Percentiles rank a stretch among this genome's conserved stretches.
phyloP scores from a whole-genome alignment of 78 protist genomes.

The Cavenderia fasciculata region DNA sequence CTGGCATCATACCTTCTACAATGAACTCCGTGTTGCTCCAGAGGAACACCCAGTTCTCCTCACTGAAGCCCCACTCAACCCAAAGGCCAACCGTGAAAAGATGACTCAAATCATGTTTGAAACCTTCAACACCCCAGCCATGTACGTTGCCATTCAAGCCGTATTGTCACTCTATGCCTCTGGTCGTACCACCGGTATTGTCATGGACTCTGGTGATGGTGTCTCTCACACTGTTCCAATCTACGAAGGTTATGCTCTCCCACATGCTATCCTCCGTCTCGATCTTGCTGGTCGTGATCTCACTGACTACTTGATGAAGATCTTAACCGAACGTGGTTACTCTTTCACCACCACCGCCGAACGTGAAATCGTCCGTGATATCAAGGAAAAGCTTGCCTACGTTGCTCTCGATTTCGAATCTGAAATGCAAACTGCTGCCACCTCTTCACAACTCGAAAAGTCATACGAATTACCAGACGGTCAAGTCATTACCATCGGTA shows the following conservation, averaged over 20 bases:
- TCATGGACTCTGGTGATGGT: constrained; percentile 96
- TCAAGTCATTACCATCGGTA: constrained; percentile 79
- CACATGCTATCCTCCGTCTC: constrained; percentile 88
- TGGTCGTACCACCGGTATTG: constrained; percentile 96
- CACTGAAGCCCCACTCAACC: constrained; percentile 92
- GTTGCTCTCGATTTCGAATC: constrained; percentile 30
- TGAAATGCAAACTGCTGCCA: constrained; percentile 82
- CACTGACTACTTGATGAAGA: constrained; percentile 91
- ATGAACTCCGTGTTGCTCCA: constrained; percentile 95
- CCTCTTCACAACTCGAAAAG: constrained; percentile 58
- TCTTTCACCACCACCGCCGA: constrained; percentile 54
- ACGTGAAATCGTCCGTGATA: constrained; percentile 54
- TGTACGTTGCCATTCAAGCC: constrained; percentile 85
- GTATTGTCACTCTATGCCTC: constrained; percentile 88
- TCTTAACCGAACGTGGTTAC: constrained; percentile 78
- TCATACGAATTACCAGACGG: constrained; percentile 77
- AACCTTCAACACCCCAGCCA: constrained; percentile 92
- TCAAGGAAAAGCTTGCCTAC: constrained; percentile 65
- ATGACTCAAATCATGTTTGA: constrained; percentile 96
- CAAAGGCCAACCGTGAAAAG: constrained; percentile 88
- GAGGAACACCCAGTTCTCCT: constrained; percentile 94
- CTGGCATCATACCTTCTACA: constrained; percentile 89
- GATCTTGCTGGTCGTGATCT: constrained; percentile 95
- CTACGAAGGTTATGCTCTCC: constrained; percentile 77
- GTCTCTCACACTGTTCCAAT: constrained; percentile 16